Conservation (phyloP, 495 filamentous ascomycete genomes). For the Neurospora sp. region DNA sequence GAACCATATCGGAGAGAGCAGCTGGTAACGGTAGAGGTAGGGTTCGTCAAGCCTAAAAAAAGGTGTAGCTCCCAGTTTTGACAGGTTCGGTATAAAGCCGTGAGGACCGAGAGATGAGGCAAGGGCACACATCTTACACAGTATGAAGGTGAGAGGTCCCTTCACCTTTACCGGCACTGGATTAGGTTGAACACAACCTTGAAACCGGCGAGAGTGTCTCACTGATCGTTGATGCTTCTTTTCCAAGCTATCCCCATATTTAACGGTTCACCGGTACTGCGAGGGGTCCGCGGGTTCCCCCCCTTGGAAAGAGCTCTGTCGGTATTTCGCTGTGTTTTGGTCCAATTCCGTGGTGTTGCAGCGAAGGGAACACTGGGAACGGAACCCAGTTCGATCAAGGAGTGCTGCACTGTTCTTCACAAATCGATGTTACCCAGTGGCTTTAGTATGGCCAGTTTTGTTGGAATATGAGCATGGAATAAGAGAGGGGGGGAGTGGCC, state of each 20-base stretch:
- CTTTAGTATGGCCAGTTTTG: neutral
- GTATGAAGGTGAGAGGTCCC: neutral
- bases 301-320: neutral
- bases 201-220: neutral
- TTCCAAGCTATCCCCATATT: neutral
- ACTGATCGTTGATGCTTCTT: neutral
- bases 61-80: neutral
- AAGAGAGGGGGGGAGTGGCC: neutral
- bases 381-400: neutral
- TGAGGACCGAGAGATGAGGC: neutral
- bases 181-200: neutral
- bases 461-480: neutral
- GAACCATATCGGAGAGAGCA: neutral
- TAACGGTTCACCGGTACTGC: neutral
- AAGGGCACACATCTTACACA: neutral
- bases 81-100: neutral
- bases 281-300: neutral
- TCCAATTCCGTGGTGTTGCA: neutral
- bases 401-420: neutral
- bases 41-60: neutral
- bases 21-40: neutral
- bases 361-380: neutral
- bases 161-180: neutral
- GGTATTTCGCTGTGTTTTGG: neutral
- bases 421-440: neutral